phyloP scores from a whole-genome alignment of 345 rosid species.

The Chamaenerion angustifolium region DNA sequence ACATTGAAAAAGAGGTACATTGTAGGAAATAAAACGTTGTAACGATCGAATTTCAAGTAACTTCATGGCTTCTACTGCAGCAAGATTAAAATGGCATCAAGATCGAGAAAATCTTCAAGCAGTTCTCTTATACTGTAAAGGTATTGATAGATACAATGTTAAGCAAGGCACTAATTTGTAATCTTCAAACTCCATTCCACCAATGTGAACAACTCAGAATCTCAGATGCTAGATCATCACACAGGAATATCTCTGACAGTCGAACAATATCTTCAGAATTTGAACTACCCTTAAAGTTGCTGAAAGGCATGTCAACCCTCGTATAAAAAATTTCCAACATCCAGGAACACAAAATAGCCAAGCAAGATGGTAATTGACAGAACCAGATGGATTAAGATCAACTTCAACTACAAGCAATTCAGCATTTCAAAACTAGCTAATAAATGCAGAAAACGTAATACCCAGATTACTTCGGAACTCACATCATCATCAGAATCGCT shows the following conservation, averaged over 20 bases:
- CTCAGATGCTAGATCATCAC: not conserved
- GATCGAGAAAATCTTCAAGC: not conserved
- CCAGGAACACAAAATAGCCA: no score
- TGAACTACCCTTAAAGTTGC: no score
- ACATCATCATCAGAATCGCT: constrained; percentile 95
- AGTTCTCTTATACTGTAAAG: no score
- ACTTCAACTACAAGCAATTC: not conserved
- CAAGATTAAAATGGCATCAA: constrained; percentile 1
- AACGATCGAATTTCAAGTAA: no score
- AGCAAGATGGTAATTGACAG: not conserved
- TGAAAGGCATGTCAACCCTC: no score
- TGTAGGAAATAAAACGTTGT: no score
- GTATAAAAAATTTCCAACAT: no score
- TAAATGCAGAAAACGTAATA: not conserved
- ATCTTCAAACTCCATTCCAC: not conserved
- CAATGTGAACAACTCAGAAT: not conserved
- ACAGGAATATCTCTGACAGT: not conserved
- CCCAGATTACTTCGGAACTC: constrained; percentile 1
- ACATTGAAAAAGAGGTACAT: no score
- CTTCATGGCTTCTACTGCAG: not conserved
- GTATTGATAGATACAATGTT: no score
- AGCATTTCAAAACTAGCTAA: not conserved
- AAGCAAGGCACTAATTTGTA: not conserved
- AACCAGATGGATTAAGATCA: not conserved
- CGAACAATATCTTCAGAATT: no score